Percentiles rank a stretch among this genome's conserved stretches.
Evolutionary conservation across 176 grass and related monocot genomes (phyloP).

Genomic region (Bothriochloa decipiens): DNA sequence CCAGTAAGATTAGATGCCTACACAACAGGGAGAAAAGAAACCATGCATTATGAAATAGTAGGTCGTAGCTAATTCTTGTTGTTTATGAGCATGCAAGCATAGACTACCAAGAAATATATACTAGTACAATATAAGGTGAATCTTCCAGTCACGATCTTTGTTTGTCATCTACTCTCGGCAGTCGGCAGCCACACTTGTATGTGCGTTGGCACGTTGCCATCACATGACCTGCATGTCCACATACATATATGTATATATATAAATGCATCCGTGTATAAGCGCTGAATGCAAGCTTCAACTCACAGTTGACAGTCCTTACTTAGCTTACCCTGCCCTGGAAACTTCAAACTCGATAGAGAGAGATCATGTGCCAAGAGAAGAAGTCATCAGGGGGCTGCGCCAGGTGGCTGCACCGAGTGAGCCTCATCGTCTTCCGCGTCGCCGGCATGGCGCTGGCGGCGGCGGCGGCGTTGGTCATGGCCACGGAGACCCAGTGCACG

Average conservation of each 20-base stretch:
- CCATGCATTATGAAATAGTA: no score
- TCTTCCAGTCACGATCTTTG: not conserved
- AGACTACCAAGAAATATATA: not conserved
- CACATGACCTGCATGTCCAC: no score
- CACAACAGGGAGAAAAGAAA: no score
- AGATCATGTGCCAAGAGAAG: slow-evolving; percentile 2
- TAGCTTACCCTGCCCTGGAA: not conserved
- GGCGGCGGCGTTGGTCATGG: slow-evolving; percentile 42
- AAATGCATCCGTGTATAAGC: not conserved
- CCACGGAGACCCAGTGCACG: slow-evolving; percentile 45
- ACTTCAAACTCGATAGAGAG: not conserved
- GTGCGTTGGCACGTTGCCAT: no score
- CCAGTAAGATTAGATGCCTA: not conserved
- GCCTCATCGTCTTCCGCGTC: slow-evolving; percentile 22
- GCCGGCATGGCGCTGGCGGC: slow-evolving; percentile 23
- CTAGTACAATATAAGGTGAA: not conserved
- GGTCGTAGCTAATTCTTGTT: no score
- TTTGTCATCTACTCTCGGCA: not conserved
- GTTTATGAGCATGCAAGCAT: not conserved
- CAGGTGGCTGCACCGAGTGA: not conserved
- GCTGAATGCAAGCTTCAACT: not conserved
- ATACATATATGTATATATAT: not conserved
- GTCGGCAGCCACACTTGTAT: not conserved
- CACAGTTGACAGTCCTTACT: not conserved
- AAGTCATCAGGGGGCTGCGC: not conserved